Evolutionary conservation across 192 early-diverging fungal genomes (phyloP).

Genomic region (Thoreauomyces humboldtii): DNA sequence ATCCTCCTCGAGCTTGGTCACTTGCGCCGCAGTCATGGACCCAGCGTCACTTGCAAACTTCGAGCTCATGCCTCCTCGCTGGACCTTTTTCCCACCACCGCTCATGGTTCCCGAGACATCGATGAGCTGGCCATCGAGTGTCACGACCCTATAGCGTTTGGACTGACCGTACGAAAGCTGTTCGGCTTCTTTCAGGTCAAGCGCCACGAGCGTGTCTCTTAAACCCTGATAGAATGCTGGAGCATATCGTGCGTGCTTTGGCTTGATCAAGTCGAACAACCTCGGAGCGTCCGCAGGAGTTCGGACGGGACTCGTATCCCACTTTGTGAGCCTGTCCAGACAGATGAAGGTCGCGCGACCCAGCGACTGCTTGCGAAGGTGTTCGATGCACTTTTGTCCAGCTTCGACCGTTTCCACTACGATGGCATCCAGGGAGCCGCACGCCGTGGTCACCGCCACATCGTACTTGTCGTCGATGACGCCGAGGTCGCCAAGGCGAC

Average conservation of each 20-base stretch:
- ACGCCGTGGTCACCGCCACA: constrained; percentile 91
- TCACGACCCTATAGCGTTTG: constrained; percentile 88
- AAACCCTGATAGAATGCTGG: constrained; percentile 86
- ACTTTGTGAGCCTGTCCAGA: constrained; percentile 66
- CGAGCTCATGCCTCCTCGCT: constrained; percentile 87
- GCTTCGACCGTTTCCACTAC: constrained; percentile 86
- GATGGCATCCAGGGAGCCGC: constrained; percentile 78
- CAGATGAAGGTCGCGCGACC: constrained; percentile 84
- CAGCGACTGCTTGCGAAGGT: constrained; percentile 76
- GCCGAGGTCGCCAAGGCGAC: constrained; percentile 93
- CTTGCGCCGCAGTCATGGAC: constrained; percentile 8
- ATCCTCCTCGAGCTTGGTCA: constrained; percentile 54
- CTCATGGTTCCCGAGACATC: constrained; percentile 91
- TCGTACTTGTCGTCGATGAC: constrained; percentile 92
- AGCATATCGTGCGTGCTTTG: constrained; percentile 67
- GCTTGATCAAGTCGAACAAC: constrained; percentile 85
- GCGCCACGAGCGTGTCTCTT: constrained; percentile 83
- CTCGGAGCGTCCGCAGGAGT: constrained; percentile 78
- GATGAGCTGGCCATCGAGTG: constrained; percentile 86
- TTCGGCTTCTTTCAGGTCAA: constrained; percentile 79
- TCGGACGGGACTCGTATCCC: constrained; percentile 48
- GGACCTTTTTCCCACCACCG: constrained; percentile 77
- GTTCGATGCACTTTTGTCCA: constrained; percentile 87
- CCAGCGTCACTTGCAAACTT: constrained; percentile 44
- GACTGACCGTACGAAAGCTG: constrained; percentile 79